A percentile compares a stretch with the other conserved stretches of the same genome.
phyloP scores from a whole-genome alignment of 176 grass and related monocot genomes.

The Aegilops bicornis region DNA sequence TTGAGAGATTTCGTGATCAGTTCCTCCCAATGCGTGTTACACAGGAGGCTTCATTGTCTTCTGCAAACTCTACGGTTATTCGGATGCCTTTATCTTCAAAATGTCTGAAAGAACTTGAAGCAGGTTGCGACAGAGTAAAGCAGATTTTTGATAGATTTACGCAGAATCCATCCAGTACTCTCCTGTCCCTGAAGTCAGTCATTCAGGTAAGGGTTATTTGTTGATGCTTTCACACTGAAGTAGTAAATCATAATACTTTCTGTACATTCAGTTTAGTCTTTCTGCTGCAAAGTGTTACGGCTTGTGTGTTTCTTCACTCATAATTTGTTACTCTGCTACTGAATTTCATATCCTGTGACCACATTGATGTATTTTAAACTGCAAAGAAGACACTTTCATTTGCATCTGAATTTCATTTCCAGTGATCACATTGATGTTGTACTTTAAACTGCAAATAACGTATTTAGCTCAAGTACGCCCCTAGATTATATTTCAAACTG shows the following conservation, averaged over 20 bases:
- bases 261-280: neutral
- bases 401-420: neutral
- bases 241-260: neutral
- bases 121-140: constrained; percentile 77
- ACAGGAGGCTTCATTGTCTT: constrained; percentile 69
- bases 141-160: constrained; percentile 85
- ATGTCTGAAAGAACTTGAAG: constrained; percentile 75
- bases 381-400: neutral
- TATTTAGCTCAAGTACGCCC: neutral
- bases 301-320: constrained; percentile 11
- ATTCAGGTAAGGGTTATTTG: constrained; percentile 61
- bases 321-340: neutral
- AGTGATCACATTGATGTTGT: constrained; percentile 11
- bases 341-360: neutral
- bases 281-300: constrained; percentile 4
- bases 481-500: neutral
- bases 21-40: constrained; percentile 82
- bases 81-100: constrained; percentile 96
- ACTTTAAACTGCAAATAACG: constrained; percentile 10
- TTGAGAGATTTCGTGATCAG: constrained; percentile 90
- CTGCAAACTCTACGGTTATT: constrained; percentile 82
- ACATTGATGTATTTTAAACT: constrained; percentile 19
- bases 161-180: constrained; percentile 74
- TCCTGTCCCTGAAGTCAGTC: constrained; percentile 78
- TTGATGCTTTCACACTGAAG: constrained; percentile 10